A percentile compares a stretch with the other conserved stretches of the same genome.
Evolutionary conservation across 2,329 filamentous ascomycete species (phyloP).

Genomic region (Cadophora sp.): DNA sequence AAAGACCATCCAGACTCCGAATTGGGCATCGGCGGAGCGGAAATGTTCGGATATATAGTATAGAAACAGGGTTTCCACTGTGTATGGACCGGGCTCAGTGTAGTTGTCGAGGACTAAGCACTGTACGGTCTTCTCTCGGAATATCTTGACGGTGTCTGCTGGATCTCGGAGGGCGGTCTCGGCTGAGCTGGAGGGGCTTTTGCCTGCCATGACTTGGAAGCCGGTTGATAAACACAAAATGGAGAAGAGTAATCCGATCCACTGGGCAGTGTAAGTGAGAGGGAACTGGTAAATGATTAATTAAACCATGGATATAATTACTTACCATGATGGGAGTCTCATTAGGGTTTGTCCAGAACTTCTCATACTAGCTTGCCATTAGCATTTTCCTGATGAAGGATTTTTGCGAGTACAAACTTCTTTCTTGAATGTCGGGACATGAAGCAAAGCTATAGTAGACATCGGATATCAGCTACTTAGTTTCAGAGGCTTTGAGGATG

Average conservation of each 20-base stretch:
- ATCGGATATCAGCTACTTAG: not conserved
- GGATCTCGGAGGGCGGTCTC: conserved; percentile 51
- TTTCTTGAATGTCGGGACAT: conserved; percentile 58
- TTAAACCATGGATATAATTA: not conserved
- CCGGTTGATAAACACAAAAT: conserved; percentile 31
- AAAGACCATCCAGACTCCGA: conserved; percentile 60
- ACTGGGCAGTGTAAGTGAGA: conserved; percentile 36
- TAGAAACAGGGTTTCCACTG: conserved; percentile 58
- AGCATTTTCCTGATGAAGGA: not conserved
- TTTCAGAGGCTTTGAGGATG: not conserved
- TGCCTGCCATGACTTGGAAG: conserved; percentile 36
- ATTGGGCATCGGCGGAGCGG: conserved; percentile 56
- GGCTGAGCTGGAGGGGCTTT: conserved; percentile 41
- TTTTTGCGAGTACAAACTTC: conserved; percentile 42
- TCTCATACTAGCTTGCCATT: conserved; percentile 39
- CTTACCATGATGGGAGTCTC: conserved; percentile 47
- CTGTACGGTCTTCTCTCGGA: conserved; percentile 57
- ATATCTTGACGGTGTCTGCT: conserved; percentile 54
- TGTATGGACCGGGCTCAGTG: conserved; percentile 55
- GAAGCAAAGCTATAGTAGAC: conserved; percentile 45
- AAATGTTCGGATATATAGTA: conserved; percentile 61
- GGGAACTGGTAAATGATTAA: not conserved
- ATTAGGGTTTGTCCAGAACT: conserved; percentile 42
- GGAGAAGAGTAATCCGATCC: conserved; percentile 57
- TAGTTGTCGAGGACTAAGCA: conserved; percentile 60